Evolutionary conservation across 306 rosid genomes (phyloP), one percentile per base, ranked within the genome.

Genomic region (Quercus suber): DNA sequence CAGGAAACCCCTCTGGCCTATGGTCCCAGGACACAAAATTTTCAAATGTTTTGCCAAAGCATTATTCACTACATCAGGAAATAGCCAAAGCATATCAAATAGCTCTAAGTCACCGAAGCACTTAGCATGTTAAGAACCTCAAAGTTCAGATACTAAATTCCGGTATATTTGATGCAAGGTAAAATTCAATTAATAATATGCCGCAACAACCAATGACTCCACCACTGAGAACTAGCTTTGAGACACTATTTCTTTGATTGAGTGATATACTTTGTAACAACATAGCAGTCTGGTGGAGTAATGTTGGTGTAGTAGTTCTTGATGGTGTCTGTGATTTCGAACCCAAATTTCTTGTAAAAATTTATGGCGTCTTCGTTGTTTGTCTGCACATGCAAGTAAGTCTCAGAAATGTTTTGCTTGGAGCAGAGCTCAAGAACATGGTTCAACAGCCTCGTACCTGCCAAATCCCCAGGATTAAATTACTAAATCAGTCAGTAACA

Each of bases 281-380:
- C 94, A 67, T 90, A 91, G 90, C 99, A 96, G 76, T 93, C 99
- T 13, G 97, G 98, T 25, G 99, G 98, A 43, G 92, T 84, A 80
- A 96, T 96, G 89, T 93, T 93, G 28, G 93, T 89, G 69, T 96
- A 96, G 69, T 96, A 96, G 89, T 93, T 91, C 84, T 91, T 89
- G 82, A 96, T 96, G 71, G 99, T 93, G 82, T 93, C 99, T 2
- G 97, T 93, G 87, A 93, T 90, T 82, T 96, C 99, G 21, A 96
- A 96, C 83, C 91, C 97, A 67, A 96, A 96, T 81, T 93, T 93
- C 97, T 93, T 96, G 74, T 96, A 96, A 82, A 96, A 96, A 73
- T 81, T 93, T 81, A 96, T 88, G 82, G 99, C 98, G n/a, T 96
- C 94, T 76, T 96, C 98, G 13, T 93, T 96, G 89, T 90, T 89